Conservation (phyloP, 2,329 filamentous ascomycete genomes). For the Camillea tinctor region DNA sequence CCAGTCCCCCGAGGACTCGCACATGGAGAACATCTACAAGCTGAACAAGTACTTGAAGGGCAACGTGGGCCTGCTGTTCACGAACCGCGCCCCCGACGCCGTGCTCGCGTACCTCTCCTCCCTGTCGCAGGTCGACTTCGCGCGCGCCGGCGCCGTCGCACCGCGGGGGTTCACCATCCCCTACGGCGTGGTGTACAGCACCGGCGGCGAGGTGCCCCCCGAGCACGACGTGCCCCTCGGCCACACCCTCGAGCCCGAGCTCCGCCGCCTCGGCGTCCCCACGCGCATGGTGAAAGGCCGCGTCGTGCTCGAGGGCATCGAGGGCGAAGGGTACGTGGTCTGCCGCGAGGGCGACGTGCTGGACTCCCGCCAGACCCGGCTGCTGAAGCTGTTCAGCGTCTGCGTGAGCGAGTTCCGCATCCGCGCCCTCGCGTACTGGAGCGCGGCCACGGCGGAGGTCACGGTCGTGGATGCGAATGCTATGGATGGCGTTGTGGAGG, state of each 20-base stretch:
- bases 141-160: conserved; percentile 78
- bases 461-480: conserved; percentile 51
- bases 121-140: conserved; percentile 80
- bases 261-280: conserved; percentile 86
- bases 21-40: conserved; percentile 72
- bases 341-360: conserved; percentile 83
- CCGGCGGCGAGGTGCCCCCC: conserved; percentile 73
- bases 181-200: conserved; percentile 76
- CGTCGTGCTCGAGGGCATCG: conserved; percentile 64
- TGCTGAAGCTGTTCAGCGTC: conserved; percentile 91
- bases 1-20: conserved; percentile 71
- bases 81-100: conserved; percentile 67
- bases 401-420: conserved; percentile 90
- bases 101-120: conserved; percentile 71
- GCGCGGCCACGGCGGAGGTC: conserved; percentile 55
- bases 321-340: conserved; percentile 66
- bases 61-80: conserved; percentile 88
- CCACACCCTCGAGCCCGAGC: conserved; percentile 85
- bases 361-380: conserved; percentile 86
- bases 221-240: conserved; percentile 85
- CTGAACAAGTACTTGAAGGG: conserved; percentile 72
- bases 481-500: conserved; percentile 22
- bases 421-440: conserved; percentile 72
- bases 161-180: conserved; percentile 78
- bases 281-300: conserved; percentile 86